phyloP scores from a whole-genome alignment of 352 stramenopile species.

The Aphanomyces stellatus region DNA sequence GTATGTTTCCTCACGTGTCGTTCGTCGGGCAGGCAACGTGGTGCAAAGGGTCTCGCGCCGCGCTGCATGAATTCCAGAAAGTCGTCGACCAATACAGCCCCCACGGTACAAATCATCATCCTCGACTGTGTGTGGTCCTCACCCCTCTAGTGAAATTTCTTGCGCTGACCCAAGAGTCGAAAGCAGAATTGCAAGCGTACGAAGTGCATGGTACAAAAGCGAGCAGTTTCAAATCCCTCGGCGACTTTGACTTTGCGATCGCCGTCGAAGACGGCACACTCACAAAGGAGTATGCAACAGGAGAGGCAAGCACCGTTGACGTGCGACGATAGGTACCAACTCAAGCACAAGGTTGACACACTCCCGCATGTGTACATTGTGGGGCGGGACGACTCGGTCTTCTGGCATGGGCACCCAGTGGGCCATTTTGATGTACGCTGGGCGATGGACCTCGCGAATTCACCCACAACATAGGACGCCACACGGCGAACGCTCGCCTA shows the following conservation, averaged over 20 bases:
- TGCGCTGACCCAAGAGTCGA: constrained; percentile 57
- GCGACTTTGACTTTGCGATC: constrained; percentile 44
- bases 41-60: constrained; percentile 44
- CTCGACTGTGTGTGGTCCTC: background rate
- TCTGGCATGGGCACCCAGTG: constrained; percentile 15
- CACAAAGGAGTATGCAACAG: constrained; percentile 41
- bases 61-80: constrained; percentile 33
- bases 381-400: constrained; percentile 14
- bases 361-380: constrained; percentile 18
- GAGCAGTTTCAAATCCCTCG: constrained; percentile 47
- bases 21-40: constrained; percentile 43
- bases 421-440: constrained; percentile 7
- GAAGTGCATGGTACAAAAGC: constrained; percentile 40
- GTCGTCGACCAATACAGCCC: constrained; percentile 1
- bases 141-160: constrained; percentile 37
- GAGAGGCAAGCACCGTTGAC: background rate
- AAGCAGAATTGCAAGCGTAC: constrained; percentile 53
- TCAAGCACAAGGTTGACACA: constrained; percentile 4
- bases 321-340: background rate
- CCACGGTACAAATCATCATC: too few species aligned
- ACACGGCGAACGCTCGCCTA: constrained; percentile 7
- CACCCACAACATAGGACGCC: background rate
- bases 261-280: constrained; percentile 62
- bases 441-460: background rate
- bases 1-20: background rate